Percentiles rank a stretch among this genome's conserved stretches.
Evolutionary conservation across 306 rosid species (phyloP).

Genomic region (Lathyrus sativus): DNA sequence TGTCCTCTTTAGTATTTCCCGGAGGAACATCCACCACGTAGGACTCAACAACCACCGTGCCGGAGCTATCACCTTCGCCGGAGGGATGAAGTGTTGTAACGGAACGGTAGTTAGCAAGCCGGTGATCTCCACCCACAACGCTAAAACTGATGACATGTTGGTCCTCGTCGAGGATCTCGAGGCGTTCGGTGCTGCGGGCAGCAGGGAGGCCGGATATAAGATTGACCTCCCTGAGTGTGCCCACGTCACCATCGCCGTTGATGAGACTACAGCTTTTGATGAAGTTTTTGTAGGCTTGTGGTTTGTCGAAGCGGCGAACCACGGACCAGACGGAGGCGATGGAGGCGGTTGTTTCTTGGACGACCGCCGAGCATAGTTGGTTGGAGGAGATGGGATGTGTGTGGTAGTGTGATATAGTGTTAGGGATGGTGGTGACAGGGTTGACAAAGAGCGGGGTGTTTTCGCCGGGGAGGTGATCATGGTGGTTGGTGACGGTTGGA

Average conservation of each 20-base stretch:
- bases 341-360: slow-evolving; percentile 77
- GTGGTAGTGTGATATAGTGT: slow-evolving; percentile 61
- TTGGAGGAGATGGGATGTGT: slow-evolving; percentile 42
- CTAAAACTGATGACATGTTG: slow-evolving; percentile 89
- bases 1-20: slow-evolving; percentile 82
- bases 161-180: slow-evolving; percentile 92
- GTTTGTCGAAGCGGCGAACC: slow-evolving; percentile 90
- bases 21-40: slow-evolving; percentile 87
- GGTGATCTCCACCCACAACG: slow-evolving; percentile 88
- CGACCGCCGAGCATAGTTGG: slow-evolving; percentile 82
- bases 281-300: slow-evolving; percentile 87
- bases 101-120: slow-evolving; percentile 75
- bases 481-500: neutral
- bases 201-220: slow-evolving; percentile 94
- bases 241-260: slow-evolving; percentile 79
- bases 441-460: neutral
- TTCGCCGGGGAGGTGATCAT: neutral
- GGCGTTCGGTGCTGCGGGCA: slow-evolving; percentile 75
- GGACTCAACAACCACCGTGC: slow-evolving; percentile 81
- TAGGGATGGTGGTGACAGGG: slow-evolving; percentile 39
- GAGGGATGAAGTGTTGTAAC: slow-evolving; percentile 70
- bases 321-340: slow-evolving; percentile 85
- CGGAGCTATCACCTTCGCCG: slow-evolving; percentile 34
- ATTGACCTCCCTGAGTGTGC: slow-evolving; percentile 74
- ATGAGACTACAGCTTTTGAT: slow-evolving; percentile 83